Percentiles rank a stretch among this genome's conserved stretches.
Conservation (phyloP, 192 early-diverging fungal genomes). For the Funneliformis geosporum region DNA sequence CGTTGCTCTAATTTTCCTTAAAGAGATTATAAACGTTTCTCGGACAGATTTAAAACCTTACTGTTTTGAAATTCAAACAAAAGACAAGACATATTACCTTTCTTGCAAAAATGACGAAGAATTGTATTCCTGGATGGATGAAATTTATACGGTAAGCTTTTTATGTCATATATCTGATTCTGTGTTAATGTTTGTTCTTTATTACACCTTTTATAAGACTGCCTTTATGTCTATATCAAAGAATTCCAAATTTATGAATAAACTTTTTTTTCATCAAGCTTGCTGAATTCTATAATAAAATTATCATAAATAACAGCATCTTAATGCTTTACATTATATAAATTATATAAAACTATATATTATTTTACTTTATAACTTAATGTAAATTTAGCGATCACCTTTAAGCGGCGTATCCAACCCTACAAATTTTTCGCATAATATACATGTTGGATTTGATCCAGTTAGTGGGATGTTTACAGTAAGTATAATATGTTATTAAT, state of each 20-base stretch:
- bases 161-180: background rate
- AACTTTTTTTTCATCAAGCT: background rate
- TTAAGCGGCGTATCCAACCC: constrained; percentile 76
- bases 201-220: background rate
- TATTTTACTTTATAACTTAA: constrained; percentile 38
- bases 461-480: constrained; percentile 62
- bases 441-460: constrained; percentile 73
- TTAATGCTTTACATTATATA: too few species aligned
- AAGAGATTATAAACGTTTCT: constrained; percentile 85
- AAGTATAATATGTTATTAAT: constrained; percentile 28
- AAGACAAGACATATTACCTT: constrained; percentile 91
- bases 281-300: constrained; percentile 19
- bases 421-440: constrained; percentile 86
- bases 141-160: constrained; percentile 81
- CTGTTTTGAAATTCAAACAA: constrained; percentile 92
- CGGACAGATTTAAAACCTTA: constrained; percentile 90
- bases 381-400: constrained; percentile 63
- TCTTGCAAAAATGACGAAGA: constrained; percentile 95
- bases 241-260: background rate
- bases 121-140: constrained; percentile 98
- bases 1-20: constrained; percentile 86
- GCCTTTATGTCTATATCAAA: background rate
- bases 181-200: background rate
- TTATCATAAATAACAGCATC: too few species aligned
- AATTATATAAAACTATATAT: too few species aligned